Percentiles rank a stretch among this genome's conserved stretches.
These are phyloP conservation scores for Hippophae tibetana DNA, from an alignment of 306 rosid genomes.

Conservation along the genomic window DNA sequence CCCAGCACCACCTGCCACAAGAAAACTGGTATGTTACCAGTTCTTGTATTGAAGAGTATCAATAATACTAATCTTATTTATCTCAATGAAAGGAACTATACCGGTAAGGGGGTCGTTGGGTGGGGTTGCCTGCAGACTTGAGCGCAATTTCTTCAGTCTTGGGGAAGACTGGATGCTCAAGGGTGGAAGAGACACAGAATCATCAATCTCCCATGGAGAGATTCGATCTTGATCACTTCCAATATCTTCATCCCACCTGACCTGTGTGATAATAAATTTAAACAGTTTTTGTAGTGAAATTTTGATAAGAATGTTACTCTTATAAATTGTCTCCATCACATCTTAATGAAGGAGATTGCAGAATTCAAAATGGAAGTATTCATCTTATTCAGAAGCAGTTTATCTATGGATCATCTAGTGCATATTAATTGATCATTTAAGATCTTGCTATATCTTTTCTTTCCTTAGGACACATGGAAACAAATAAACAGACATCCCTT, in stretches of 20 bases:
- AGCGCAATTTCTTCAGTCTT: conserved; percentile 83
- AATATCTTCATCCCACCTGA: conserved; percentile 82
- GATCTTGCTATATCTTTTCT: too few species aligned
- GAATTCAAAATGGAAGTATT: too few species aligned
- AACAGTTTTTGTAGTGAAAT: too few species aligned
- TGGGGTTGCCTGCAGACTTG: conserved; percentile 51
- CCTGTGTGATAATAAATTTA: conserved; percentile 37
- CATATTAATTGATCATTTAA: too few species aligned
- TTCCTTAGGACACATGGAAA: too few species aligned
- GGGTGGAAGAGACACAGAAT: conserved; percentile 72
- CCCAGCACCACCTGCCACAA: conserved; percentile 53
- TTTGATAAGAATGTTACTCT: too few species aligned
- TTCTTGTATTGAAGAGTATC: conserved; percentile 1
- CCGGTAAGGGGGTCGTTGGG: conserved; percentile 54
- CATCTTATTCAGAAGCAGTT: too few species aligned
- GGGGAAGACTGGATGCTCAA: conserved; percentile 87
- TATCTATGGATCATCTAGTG: too few species aligned
- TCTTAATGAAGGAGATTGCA: too few species aligned
- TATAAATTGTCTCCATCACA: too few species aligned
- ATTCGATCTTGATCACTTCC: conserved; percentile 60
- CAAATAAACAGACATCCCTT: too few species aligned
- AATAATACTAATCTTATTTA: conserved; percentile 4
- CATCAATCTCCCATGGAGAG: conserved; percentile 91
- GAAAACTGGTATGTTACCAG: conserved; percentile 14
- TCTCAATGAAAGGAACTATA: conserved; percentile 22